Conservation (phyloP, 352 stramenopile genomes). For the Thraustochytrium sp. region DNA sequence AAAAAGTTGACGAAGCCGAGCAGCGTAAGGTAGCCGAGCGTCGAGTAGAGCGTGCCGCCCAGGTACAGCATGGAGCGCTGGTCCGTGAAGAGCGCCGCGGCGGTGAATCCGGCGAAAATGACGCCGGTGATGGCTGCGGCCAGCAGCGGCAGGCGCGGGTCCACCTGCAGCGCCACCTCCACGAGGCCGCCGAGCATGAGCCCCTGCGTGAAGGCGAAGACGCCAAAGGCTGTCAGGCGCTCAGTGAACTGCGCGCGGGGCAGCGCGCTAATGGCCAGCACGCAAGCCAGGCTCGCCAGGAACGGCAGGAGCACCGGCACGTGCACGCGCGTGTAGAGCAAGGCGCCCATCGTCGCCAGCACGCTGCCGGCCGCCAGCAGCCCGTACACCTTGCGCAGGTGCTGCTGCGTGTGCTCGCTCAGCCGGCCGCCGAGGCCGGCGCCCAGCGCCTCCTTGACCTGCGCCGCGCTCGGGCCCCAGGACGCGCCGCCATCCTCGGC, state of each 20-base stretch:
- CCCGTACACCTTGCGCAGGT: slow-evolving; percentile 17
- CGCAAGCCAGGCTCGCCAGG: background rate
- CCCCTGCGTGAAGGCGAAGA: slow-evolving; percentile 63
- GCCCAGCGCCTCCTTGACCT: background rate
- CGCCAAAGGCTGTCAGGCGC: slow-evolving; percentile 48
- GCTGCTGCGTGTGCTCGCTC: background rate
- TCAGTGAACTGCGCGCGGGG: background rate
- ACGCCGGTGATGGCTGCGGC: slow-evolving; percentile 67
- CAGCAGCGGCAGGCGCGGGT: slow-evolving; percentile 68
- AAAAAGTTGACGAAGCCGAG: slow-evolving; percentile 64
- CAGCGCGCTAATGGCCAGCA: background rate
- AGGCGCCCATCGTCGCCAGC: background rate
- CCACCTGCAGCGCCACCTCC: slow-evolving; percentile 63
- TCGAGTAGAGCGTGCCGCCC: slow-evolving; percentile 64
- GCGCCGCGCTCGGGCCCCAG: background rate
- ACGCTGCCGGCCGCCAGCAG: background rate
- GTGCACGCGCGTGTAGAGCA: background rate
- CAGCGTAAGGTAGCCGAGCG: slow-evolving; percentile 58
- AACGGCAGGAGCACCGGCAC: background rate
- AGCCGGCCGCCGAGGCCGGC: background rate
- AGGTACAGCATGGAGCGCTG: slow-evolving; percentile 74
- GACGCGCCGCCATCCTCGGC: background rate
- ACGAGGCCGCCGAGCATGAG: slow-evolving; percentile 67
- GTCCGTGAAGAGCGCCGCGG: slow-evolving; percentile 64
- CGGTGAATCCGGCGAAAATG: slow-evolving; percentile 75